phyloP scores from a whole-genome alignment of 2,329 filamentous ascomycete species.

The Fusarium sarcochroum region DNA sequence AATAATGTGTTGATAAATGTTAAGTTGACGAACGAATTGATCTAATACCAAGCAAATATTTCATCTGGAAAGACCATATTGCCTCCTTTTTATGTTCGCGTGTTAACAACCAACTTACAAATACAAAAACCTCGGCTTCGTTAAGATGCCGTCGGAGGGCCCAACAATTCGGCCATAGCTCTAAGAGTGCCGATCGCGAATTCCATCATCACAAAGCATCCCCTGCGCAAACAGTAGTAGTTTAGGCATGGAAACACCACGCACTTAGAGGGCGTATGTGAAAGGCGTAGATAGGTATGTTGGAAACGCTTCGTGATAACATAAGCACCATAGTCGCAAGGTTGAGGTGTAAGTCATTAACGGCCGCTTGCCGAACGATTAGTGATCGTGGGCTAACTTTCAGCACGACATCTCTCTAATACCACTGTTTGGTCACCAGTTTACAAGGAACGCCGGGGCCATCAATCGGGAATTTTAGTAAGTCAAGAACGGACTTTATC shows the following conservation, averaged over 20 bases:
- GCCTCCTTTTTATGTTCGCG: conserved; percentile 8
- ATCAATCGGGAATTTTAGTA: conserved; percentile 10
- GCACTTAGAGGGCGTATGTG: too few relatives aligned
- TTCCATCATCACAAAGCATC: background rate
- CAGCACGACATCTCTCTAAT: background rate
- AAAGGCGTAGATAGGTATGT: background rate
- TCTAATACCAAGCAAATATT: background rate
- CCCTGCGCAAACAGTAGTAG: background rate
- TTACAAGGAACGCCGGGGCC: too few relatives aligned
- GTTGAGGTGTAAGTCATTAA: background rate
- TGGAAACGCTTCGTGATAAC: background rate
- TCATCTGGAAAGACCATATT: background rate
- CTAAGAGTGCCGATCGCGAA: background rate
- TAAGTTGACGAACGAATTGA: background rate
- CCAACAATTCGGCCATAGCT: background rate
- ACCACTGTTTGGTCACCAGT: too few relatives aligned
- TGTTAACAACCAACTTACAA: background rate
- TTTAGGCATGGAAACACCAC: background rate
- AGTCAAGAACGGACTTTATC: background rate
- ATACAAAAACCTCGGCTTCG: background rate
- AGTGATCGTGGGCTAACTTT: background rate
- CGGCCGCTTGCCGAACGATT: background rate
- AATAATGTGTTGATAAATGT: background rate
- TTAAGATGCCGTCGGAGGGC: background rate
- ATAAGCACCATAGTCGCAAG: background rate